A percentile compares a stretch with the other conserved stretches of the same genome.
Conservation (phyloP, 2,329 filamentous ascomycete genomes). For the Pseudocercospora ulei region DNA sequence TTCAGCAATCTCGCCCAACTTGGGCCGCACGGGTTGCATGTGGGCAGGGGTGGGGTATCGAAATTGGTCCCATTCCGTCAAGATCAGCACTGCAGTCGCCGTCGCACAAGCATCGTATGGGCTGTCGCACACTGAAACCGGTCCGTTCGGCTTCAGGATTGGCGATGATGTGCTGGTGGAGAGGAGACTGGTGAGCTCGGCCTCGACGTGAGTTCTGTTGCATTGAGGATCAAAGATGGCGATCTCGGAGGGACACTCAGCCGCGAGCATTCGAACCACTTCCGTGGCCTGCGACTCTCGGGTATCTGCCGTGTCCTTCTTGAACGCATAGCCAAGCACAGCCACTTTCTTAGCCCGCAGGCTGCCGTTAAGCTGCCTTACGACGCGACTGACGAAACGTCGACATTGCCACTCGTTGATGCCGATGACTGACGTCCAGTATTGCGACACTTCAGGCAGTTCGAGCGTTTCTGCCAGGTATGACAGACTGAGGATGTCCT, state of each 20-base stretch:
- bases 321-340: constrained; percentile 67
- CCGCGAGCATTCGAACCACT: constrained; percentile 55
- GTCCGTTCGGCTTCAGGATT: constrained; percentile 12
- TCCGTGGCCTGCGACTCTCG: constrained; percentile 60
- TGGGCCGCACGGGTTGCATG: constrained; percentile 18
- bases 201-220: constrained; percentile 28
- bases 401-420: constrained; percentile 67
- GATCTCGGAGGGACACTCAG: constrained; percentile 51
- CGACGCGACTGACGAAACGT: constrained; percentile 56
- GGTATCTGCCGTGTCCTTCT: constrained; percentile 67
- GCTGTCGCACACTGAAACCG: constrained; percentile 24
- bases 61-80: constrained; percentile 33
- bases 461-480: constrained; percentile 64
- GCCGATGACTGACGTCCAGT: constrained; percentile 62
- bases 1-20: constrained; percentile 1
- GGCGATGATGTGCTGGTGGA: constrained; percentile 8
- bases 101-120: constrained; percentile 25
- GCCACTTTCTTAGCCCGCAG: constrained; percentile 60
- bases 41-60: constrained; percentile 13
- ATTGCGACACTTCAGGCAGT: constrained; percentile 60
- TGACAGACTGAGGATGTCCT: constrained; percentile 63
- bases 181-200: constrained; percentile 25
- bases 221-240: constrained; percentile 56
- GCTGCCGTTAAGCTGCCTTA: constrained; percentile 58
- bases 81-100: constrained; percentile 29